Percentiles rank a stretch among this genome's conserved stretches.
These are phyloP conservation scores for Dipteronia dyeriana DNA, from an alignment of 345 rosid species.

Conservation along the genomic window DNA sequence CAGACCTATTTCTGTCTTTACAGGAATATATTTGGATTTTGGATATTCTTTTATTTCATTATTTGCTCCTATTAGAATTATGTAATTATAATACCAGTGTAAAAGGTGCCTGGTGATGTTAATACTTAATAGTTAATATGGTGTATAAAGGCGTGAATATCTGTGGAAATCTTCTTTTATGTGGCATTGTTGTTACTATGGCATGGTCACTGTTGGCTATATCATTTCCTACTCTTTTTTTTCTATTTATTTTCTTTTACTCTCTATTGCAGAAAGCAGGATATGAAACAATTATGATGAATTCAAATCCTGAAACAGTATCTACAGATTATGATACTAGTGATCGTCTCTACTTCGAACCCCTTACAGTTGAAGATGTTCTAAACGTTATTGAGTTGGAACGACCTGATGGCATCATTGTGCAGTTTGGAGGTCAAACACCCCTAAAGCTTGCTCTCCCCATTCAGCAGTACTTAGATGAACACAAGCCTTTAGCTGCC, in stretches of 20 bases:
- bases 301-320: slow-evolving; percentile 97
- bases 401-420: slow-evolving; percentile 93
- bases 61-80: not conserved
- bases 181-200: slow-evolving; percentile 6
- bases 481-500: slow-evolving; percentile 58
- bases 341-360: slow-evolving; percentile 93
- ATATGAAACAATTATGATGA: slow-evolving; percentile 98
- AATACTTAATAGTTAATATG: slow-evolving; percentile 3
- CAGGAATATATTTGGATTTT: not conserved
- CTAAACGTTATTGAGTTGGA: slow-evolving; percentile 83
- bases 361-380: slow-evolving; percentile 89
- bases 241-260: slow-evolving; percentile 1
- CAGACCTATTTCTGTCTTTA: not conserved
- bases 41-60: not conserved
- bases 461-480: slow-evolving; percentile 78
- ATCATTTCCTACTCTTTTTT: not conserved
- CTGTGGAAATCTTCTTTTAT: not conserved
- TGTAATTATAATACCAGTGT: not conserved
- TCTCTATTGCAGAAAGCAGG: slow-evolving; percentile 71
- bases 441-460: slow-evolving; percentile 90
- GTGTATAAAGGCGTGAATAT: not conserved
- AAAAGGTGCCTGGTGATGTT: not conserved
- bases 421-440: slow-evolving; percentile 98
- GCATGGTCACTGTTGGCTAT: not conserved
- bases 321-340: slow-evolving; percentile 98